Base-by-base conservation (phyloP, 352 stramenopile genomes). In the Globisporangium rhizosaccharum region DNA sequence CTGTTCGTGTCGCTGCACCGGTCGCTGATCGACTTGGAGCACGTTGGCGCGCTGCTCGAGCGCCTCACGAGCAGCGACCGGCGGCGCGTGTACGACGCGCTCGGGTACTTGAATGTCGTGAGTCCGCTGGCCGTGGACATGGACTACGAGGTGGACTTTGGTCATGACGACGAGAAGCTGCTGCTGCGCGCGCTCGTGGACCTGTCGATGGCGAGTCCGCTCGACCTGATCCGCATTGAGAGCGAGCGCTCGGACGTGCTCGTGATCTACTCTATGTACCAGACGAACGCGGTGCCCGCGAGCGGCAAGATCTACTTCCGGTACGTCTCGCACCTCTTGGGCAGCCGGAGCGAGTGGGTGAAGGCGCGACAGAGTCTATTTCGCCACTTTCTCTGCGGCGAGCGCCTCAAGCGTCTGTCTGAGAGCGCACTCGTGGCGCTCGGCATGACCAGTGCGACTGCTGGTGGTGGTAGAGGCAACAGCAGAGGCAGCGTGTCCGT, bases 261-360 rank as follows among this genome's bases (percentile, higher is more conserved):
- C 14, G 76, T 88, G 44, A 87, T 88, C 45, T 88, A 88, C 63
- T 88, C 79, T 42, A 87, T 88, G 79, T 87, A 88, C 69, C 79
- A 88, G 54, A 84, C 72, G 41, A 88, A 88, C 60, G 73, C 72
- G 15, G 71, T 88, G 26, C 79, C 79, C 11, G 23, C 67, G 0
- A 62, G 59, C 3, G 79, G 79, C 15, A 68, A 70, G 15, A 87
- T 88, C 37, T 84, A 66, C 59, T 88, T 88, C 50, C 74, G 79
- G 36, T 88, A 88, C 57, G 62, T 87, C 12, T 78, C 76, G 15
- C 79, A 88, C 48, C 61, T 70, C 57, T 54, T 59, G 20, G 37
- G 64, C 23, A 80, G 62, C 26, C 62, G 66, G 2, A 51, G 62
- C 26, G 79, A 88, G 36, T 87, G 75, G 61, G 36, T 87, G 5